phyloP scores from a whole-genome alignment of 371 early-diverging fungal genomes.

The Zychaea mexicana region DNA sequence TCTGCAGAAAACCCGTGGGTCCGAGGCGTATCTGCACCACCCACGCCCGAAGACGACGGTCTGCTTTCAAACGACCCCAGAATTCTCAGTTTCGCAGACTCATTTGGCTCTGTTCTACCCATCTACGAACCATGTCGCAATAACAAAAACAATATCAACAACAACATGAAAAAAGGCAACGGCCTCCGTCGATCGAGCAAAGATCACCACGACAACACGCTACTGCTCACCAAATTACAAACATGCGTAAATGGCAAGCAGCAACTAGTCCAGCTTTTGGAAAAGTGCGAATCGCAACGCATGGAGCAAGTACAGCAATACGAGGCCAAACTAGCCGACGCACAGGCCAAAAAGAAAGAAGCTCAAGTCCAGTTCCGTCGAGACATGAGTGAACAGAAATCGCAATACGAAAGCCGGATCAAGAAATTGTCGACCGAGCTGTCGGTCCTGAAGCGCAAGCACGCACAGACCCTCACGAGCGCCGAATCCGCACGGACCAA shows the following conservation, averaged over 20 bases:
- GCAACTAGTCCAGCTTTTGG: constrained; percentile 46
- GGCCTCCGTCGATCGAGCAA: background rate
- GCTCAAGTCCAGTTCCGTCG: constrained; percentile 19
- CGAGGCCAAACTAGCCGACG: constrained; percentile 25
- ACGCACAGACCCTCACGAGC: constrained; percentile 51
- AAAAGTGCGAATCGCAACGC: constrained; percentile 46
- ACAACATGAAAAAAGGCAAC: background rate
- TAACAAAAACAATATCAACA: constrained; percentile 7
- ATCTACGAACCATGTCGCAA: constrained; percentile 3
- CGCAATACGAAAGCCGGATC: constrained; percentile 65
- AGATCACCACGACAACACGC: constrained; percentile 8
- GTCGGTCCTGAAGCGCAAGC: constrained; percentile 54
- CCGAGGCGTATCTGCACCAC: background rate
- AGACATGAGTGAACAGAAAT: constrained; percentile 20
- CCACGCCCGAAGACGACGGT: background rate
- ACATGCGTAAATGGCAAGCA: constrained; percentile 34
- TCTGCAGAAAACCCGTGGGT: background rate
- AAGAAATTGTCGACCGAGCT: constrained; percentile 67
- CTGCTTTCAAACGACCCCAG: background rate
- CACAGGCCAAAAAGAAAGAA: constrained; percentile 18
- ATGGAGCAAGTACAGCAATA: constrained; percentile 53
- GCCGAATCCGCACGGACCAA: constrained; percentile 45
- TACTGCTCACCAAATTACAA: constrained; percentile 3
- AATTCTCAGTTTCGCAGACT: background rate
- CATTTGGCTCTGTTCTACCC: background rate